Evolutionary conservation across 495 filamentous ascomycete genomes (phyloP).

Genomic region (Penicillium longicatenatum): DNA sequence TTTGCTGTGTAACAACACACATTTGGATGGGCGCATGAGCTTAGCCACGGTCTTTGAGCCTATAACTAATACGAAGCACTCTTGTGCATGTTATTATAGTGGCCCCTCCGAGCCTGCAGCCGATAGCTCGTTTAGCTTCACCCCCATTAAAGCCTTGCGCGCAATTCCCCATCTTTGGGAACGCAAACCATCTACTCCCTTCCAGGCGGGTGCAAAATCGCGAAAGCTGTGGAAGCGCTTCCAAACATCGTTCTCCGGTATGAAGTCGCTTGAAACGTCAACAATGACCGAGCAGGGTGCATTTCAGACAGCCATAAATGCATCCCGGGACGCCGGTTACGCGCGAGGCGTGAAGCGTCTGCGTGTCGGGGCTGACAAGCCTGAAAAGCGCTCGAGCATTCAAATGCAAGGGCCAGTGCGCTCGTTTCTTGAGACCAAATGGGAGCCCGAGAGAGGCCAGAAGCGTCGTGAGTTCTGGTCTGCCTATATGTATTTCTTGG

Average conservation of each 20-base stretch:
- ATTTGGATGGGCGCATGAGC: not conserved
- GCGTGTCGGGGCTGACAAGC: slow-evolving; percentile 30
- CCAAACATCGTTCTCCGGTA: slow-evolving; percentile 42
- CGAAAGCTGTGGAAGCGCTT: slow-evolving; percentile 57
- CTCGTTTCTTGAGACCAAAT: slow-evolving; percentile 46
- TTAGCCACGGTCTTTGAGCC: not conserved
- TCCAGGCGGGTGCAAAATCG: slow-evolving; percentile 40
- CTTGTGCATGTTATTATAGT: slow-evolving; percentile 13
- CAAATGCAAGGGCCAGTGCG: slow-evolving; percentile 23
- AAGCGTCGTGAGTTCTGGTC: slow-evolving; percentile 42
- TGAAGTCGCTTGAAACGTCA: slow-evolving; percentile 38
- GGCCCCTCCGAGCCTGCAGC: slow-evolving; percentile 11
- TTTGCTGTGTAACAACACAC: not conserved
- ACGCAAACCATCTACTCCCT: slow-evolving; percentile 58
- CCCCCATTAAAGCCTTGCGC: slow-evolving; percentile 36
- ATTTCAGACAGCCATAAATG: slow-evolving; percentile 38
- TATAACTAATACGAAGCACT: slow-evolving; percentile 18
- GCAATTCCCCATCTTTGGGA: slow-evolving; percentile 51
- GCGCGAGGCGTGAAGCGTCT: slow-evolving; percentile 50
- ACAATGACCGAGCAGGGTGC: slow-evolving; percentile 27
- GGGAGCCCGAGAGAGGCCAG: slow-evolving; percentile 36
- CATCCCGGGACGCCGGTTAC: slow-evolving; percentile 28
- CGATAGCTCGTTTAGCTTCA: slow-evolving; percentile 40
- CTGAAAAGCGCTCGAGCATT: slow-evolving; percentile 8
- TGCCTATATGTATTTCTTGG: not conserved